Conservation (phyloP, 345 rosid species). For the Conringia planisiliqua region DNA sequence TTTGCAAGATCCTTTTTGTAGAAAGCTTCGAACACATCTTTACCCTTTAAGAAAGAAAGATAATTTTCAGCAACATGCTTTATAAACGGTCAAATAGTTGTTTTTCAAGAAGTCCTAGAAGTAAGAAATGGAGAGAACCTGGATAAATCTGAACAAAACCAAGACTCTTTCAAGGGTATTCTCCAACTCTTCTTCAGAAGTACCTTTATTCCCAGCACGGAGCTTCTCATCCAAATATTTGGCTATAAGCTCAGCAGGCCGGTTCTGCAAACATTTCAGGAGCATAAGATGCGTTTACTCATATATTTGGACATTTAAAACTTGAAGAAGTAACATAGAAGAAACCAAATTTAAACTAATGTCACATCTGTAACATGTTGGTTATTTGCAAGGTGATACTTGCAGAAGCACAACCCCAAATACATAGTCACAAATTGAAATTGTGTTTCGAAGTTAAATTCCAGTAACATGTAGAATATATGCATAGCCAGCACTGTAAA, state of each 20-base stretch:
- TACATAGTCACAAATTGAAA: background rate
- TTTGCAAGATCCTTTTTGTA: constrained; percentile 96
- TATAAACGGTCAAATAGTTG: background rate
- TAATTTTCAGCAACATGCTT: background rate
- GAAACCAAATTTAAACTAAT: background rate
- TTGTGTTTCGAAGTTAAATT: background rate
- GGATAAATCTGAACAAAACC: constrained; percentile 88
- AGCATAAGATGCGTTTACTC: background rate
- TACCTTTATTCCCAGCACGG: constrained; percentile 95
- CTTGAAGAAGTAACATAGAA: background rate
- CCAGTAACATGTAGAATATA: background rate
- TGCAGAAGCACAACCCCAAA: background rate
- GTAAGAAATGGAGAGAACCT: constrained; percentile 41
- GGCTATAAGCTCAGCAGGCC: constrained; percentile 91
- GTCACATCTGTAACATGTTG: background rate
- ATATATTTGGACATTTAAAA: background rate
- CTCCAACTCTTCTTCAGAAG: constrained; percentile 97
- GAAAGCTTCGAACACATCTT: constrained; percentile 93
- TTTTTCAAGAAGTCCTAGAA: background rate
- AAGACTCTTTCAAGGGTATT: constrained; percentile 80
- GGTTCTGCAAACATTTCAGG: constrained; percentile 53
- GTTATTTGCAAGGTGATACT: background rate
- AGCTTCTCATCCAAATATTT: constrained; percentile 94
- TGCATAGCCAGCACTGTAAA: background rate
- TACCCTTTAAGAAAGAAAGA: constrained; percentile 50